Percentiles rank a stretch among this genome's conserved stretches.
Conservation (phyloP, 192 early-diverging fungal genomes). For the Chytriomyces sp. region DNA sequence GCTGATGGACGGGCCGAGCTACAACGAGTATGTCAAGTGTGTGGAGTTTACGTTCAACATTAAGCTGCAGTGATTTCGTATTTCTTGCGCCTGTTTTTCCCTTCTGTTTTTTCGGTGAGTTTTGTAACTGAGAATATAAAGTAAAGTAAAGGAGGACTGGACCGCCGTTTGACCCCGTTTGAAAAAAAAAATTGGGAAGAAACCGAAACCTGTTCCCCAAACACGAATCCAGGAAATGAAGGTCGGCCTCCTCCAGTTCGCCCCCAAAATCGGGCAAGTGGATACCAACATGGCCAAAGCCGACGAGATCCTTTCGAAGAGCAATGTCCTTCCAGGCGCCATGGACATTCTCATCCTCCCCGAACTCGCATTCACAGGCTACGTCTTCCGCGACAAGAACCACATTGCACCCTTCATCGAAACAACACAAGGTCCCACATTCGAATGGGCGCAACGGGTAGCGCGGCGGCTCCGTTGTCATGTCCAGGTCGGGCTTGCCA, state of each 20-base stretch:
- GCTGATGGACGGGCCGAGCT: slow-evolving; percentile 17
- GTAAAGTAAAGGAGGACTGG: too few relatives aligned
- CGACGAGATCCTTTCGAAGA: slow-evolving; percentile 33
- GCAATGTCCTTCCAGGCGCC: slow-evolving; percentile 20
- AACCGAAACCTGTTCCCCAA: too few relatives aligned
- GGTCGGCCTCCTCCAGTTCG: slow-evolving; percentile 50
- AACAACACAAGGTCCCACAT: slow-evolving; percentile 55
- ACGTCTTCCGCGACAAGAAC: slow-evolving; percentile 62
- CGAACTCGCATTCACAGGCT: slow-evolving; percentile 82
- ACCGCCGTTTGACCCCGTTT: too few relatives aligned
- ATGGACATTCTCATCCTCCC: slow-evolving; percentile 76
- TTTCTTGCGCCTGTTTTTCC: neutral
- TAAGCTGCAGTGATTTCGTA: slow-evolving; percentile 1
- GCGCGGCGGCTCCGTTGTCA: slow-evolving; percentile 59
- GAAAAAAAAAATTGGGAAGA: too few relatives aligned
- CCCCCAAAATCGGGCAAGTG: slow-evolving; percentile 46
- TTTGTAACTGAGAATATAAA: too few relatives aligned
- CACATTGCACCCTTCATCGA: slow-evolving; percentile 68
- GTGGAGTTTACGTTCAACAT: slow-evolving; percentile 12
- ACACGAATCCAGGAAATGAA: neutral
- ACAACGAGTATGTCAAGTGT: slow-evolving; percentile 25
- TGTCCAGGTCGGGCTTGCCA: slow-evolving; percentile 76
- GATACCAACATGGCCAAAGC: slow-evolving; percentile 43
- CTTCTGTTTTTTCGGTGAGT: neutral
- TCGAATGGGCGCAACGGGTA: slow-evolving; percentile 64